Base-by-base conservation (phyloP, 495 filamentous ascomycete genomes). In the Xylaria scruposa region DNA sequence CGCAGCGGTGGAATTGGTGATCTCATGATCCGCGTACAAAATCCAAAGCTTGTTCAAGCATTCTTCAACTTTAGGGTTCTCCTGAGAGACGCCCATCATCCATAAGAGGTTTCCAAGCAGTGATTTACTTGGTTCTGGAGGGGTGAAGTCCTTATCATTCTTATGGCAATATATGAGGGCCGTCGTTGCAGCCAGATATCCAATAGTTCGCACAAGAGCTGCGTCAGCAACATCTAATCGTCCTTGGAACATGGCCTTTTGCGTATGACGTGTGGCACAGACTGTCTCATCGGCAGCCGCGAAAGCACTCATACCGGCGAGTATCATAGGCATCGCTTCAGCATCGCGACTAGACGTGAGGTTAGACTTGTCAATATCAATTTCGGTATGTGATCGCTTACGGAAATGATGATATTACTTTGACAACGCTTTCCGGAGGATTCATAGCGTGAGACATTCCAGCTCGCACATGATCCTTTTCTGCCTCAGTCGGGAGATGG, bases 1-100 rank as follows among this genome's bases (percentile, higher is more conserved):
- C 1, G 85, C 84, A 0, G 85, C 78, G 0, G 86, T 88, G 0
- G 87, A 88, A 72, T 82, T 83, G 42, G 87, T 86, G 82, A 88
- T 82, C 70, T 85, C 87, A 65, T 89, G 86, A 68, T 89, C 87
- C 2, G 82, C 81, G 72, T 83, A 79, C 6, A 89, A 76, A 15
- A 83, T 79, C 77, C 84, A 87, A 6, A 85, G 72, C 15, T 78
- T 77, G 38, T 82, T 75, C 9, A 88, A 72, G 29, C 78, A 77
- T 4, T 74, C 67, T 46, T 70, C 67, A 29, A 58, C n/a, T 10
- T 66, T 54, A 9, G 33, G 36, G 56, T 47, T 74, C 17, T 36
- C 38, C 54, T 81, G 74, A 6, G 69, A 65, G 51, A 77, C 68
- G 2, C 79, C 79, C 70, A 77, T 77, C 79, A 81, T 81, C 54